Percentiles rank a stretch among this genome's conserved stretches.
These are phyloP conservation scores for Candida corydali DNA, from an alignment of 805 yeast genomes.

Conservation along the genomic window DNA sequence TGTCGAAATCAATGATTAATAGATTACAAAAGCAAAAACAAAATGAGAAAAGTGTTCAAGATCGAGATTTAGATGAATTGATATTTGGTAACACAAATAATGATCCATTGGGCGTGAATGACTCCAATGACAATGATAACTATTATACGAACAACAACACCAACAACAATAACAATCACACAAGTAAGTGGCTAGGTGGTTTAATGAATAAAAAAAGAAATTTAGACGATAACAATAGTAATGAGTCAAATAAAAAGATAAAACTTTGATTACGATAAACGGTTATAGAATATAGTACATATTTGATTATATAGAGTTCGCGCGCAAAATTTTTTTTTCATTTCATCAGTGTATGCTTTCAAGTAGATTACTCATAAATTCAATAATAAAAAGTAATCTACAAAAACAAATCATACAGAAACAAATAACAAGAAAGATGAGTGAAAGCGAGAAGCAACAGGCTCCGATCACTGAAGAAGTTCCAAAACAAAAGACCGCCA, in stretches of 20 bases:
- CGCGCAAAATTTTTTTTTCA: conserved; percentile 5
- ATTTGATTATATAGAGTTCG: too few relatives aligned
- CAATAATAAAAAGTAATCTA: conserved; percentile 7
- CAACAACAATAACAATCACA: background rate
- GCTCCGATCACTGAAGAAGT: conserved; percentile 12
- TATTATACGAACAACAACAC: too few relatives aligned
- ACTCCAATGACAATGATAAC: too few relatives aligned
- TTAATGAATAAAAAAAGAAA: conserved; percentile 11
- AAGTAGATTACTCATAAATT: conserved; percentile 12
- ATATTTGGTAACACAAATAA: conserved; percentile 10
- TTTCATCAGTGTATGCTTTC: conserved; percentile 14
- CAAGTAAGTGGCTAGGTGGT: conserved; percentile 20
- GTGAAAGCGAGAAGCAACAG: conserved; percentile 10
- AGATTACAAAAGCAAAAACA: conserved; percentile 31
- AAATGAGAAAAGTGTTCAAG: conserved; percentile 7
- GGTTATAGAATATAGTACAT: too few relatives aligned
- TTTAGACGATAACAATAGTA: background rate
- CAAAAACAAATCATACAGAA: conserved; percentile 1
- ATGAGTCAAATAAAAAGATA: background rate
- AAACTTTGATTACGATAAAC: conserved; percentile 1
- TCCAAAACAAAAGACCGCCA: conserved; percentile 60
- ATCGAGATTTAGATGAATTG: conserved; percentile 15
- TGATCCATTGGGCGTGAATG: too few relatives aligned
- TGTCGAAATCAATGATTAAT: conserved; percentile 57
- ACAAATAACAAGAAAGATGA: conserved; percentile 8